phyloP scores from a whole-genome alignment of 176 grass and related monocot genomes.

The Musa troglodytarum region DNA sequence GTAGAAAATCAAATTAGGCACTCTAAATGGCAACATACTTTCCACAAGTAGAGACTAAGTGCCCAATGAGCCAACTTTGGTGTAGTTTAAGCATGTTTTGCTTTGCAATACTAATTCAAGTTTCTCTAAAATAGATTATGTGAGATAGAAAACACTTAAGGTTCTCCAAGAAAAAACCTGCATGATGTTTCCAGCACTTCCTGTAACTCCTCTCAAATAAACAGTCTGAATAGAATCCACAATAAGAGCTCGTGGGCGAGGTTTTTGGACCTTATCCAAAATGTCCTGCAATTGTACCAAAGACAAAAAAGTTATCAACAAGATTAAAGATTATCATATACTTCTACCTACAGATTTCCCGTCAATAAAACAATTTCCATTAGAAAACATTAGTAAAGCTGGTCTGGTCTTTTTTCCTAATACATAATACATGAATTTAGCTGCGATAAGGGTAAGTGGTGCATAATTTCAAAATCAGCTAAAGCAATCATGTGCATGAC shows the following conservation, averaged over 20 bases:
- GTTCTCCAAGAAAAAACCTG: constrained; percentile 41
- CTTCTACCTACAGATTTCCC: background rate
- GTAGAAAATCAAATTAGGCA: background rate
- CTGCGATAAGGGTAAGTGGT: background rate
- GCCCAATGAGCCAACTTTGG: background rate
- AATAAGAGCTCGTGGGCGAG: constrained; percentile 65
- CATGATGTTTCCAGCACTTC: constrained; percentile 74
- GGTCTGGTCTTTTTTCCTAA: background rate
- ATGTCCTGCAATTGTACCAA: constrained; percentile 63
- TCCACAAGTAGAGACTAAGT: background rate
- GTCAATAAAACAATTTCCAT: background rate
- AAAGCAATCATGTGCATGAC: background rate
- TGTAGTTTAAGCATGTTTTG: too few relatives aligned
- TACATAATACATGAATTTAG: background rate
- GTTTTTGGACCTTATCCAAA: constrained; percentile 63
- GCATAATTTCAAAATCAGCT: background rate
- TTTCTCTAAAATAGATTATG: background rate
- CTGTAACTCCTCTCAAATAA: constrained; percentile 72
- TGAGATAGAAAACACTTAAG: background rate
- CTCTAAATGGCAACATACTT: background rate
- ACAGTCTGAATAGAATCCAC: constrained; percentile 97
- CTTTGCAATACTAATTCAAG: too few relatives aligned
- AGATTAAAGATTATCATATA: background rate
- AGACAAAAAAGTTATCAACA: background rate
- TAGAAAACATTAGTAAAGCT: background rate